phyloP scores from a whole-genome alignment of 2,329 filamentous ascomycete genomes.

The Calonectria pauciramosa region DNA sequence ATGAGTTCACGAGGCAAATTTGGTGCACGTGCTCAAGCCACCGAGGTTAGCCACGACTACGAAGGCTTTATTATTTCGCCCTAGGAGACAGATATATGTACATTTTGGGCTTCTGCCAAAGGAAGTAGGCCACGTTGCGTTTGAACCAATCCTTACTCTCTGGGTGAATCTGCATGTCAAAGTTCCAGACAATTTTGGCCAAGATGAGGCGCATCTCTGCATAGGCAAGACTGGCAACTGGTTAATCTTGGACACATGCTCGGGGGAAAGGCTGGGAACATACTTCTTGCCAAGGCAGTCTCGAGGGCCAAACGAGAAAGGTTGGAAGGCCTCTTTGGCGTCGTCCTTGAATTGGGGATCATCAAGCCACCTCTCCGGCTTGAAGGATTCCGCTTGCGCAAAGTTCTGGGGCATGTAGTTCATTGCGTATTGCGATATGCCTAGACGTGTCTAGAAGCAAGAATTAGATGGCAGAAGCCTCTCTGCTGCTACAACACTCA shows the following conservation, averaged over 20 bases:
- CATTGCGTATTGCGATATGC: constrained; percentile 18
- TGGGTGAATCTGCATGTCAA: background rate
- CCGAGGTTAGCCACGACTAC: background rate
- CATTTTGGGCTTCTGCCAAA: background rate
- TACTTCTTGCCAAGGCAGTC: constrained; percentile 28
- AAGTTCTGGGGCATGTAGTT: constrained; percentile 18
- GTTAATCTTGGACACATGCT: background rate
- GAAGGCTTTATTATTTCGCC: background rate
- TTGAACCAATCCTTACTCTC: background rate
- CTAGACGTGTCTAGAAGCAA: background rate
- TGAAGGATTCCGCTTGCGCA: constrained; percentile 5
- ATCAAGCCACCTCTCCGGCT: constrained; percentile 24
- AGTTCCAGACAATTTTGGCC: constrained; percentile 8
- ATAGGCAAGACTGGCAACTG: background rate
- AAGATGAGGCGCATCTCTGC: constrained; percentile 5
- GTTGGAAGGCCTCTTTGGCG: constrained; percentile 11
- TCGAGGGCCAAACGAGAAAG: constrained; percentile 24
- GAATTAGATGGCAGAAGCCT: background rate
- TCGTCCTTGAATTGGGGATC: constrained; percentile 3
- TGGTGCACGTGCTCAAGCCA: background rate
- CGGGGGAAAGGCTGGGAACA: background rate
- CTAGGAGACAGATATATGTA: background rate
- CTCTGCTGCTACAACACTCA: background rate
- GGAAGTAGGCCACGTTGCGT: background rate
- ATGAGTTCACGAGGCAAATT: background rate